Evolutionary conservation across 83 land plant genomes (phyloP), one percentile per base, ranked within the genome.

Genomic region (Thuja plicata): DNA sequence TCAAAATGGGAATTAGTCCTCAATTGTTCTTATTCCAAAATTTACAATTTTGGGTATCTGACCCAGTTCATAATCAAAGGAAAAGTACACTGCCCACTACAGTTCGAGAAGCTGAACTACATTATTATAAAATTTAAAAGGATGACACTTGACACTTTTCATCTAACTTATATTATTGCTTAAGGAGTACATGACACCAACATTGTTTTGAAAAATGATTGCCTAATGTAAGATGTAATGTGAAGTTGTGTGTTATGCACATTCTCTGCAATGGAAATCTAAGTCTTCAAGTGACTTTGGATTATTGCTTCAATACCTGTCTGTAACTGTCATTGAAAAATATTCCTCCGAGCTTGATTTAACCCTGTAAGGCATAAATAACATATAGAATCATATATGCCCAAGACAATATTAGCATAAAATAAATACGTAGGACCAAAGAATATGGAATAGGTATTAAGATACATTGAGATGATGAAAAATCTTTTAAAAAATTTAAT

Each of bases 261-360:
- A 82, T 41, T 16, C 52, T 41, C 2, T 82, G n/a, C 30, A n/a
- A 6, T 82, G 32, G 13, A 82, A 24, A 27, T 50, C 85, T 9
- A 82, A 45, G 32, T n/a, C 21, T 82, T 45, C 85, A 82, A 82
- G 52, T 80, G 32, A 82, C 24, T 82, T 43, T 82, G 85, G 11
- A 43, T 45, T 45, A 82, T n/a, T 12, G 32, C 46, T 79, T 82
- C 24, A 43, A 82, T 24, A 24, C 10, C 12, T 76, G 2, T 76
- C 19, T 32, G 17, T 76, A 35, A 35, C 2, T 76, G 79, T 32
- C 19, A 4, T 32, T 34, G 4, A 76, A 76, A 76, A 76, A 35
- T 76, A n/a, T 9, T 32, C 37, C 32, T 60, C 77, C 8, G 32
- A n/a, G 37, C 34, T 32, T 73, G 77, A 73, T 73, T 8, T n/a